These are phyloP conservation scores for Tremella fuciformis DNA, from an alignment of 768 basidiomycete species.

Conservation along the genomic window DNA sequence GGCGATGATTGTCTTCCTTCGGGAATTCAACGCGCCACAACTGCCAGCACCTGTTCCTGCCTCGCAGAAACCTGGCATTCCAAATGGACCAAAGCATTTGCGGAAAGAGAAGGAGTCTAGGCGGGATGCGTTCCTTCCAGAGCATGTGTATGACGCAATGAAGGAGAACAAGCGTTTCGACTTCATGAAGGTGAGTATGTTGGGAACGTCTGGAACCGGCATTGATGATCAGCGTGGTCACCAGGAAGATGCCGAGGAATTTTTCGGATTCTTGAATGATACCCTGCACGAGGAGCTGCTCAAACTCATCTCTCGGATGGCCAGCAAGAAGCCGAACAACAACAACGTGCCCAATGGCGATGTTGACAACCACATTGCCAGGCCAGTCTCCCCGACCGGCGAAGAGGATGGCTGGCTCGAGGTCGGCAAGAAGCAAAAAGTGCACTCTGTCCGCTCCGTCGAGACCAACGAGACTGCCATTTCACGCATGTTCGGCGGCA, in stretches of 20 bases:
- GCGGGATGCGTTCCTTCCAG: constrained; percentile 70
- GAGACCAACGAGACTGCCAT: constrained; percentile 82
- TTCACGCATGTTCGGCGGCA: constrained; percentile 88
- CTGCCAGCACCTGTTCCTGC: constrained; percentile 2
- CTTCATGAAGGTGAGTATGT: constrained; percentile 73
- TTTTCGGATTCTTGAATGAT: constrained; percentile 94
- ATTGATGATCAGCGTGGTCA: constrained; percentile 65
- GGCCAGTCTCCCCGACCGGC: constrained; percentile 45
- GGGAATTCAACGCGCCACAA: constrained; percentile 60
- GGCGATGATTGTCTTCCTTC: constrained; percentile 63
- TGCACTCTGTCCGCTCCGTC: constrained; percentile 71
- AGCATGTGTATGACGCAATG: constrained; percentile 85
- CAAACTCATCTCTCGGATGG: constrained; percentile 62
- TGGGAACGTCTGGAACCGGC: neutral
- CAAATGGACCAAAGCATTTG: constrained; percentile 18
- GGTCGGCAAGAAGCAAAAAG: constrained; percentile 83
- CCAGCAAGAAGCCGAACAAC: constrained; percentile 52
- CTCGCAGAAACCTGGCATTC: neutral
- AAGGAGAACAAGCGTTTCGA: constrained; percentile 91
- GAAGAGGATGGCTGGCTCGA: constrained; percentile 72
- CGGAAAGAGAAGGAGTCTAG: constrained; percentile 19
- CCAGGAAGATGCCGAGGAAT: constrained; percentile 98
- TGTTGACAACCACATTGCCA: constrained; percentile 39
- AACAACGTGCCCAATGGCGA: constrained; percentile 35
- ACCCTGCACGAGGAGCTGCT: constrained; percentile 89